Evolutionary conservation across 371 early-diverging fungal genomes (phyloP).

Genomic region (Rhizopus microsporus): DNA sequence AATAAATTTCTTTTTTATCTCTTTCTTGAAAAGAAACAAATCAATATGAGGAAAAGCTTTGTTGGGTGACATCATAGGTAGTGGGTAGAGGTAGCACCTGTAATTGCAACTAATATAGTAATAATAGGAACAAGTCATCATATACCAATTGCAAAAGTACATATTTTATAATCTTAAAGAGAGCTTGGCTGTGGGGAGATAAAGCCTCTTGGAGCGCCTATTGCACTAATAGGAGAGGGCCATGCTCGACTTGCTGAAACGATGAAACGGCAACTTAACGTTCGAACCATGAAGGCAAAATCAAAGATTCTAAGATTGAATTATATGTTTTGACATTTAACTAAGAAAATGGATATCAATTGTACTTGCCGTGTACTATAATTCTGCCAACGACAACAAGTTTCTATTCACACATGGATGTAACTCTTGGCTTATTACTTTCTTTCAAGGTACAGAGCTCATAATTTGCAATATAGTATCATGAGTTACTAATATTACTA

Average conservation of each 20-base stretch:
- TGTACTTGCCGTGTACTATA: neutral
- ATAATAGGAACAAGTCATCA: slow-evolving; percentile 9
- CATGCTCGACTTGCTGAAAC: neutral
- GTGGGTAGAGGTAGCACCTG: neutral
- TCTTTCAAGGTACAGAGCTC: too few species aligned
- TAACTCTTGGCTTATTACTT: too few species aligned
- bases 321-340: neutral
- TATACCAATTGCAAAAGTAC: neutral
- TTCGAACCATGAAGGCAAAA: slow-evolving; percentile 6
- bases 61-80: neutral
- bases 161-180: slow-evolving; percentile 1
- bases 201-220: neutral
- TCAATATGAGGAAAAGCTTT: neutral
- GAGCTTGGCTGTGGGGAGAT: slow-evolving; percentile 4
- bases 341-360: neutral
- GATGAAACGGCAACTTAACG: slow-evolving; percentile 1
- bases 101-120: slow-evolving; percentile 7
- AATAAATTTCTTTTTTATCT: neutral
- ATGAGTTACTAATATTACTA: too few species aligned
- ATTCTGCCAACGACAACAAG: too few species aligned
- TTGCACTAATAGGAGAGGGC: slow-evolving; percentile 1
- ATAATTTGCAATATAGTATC: too few species aligned
- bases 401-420: too few species aligned
- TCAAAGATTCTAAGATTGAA: slow-evolving; percentile 2
- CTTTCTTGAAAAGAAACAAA: neutral